Evolutionary conservation across 1,139 yeast species (phyloP), one percentile per base, ranked within the genome.

Genomic region (Debaryomyces coudertii): DNA sequence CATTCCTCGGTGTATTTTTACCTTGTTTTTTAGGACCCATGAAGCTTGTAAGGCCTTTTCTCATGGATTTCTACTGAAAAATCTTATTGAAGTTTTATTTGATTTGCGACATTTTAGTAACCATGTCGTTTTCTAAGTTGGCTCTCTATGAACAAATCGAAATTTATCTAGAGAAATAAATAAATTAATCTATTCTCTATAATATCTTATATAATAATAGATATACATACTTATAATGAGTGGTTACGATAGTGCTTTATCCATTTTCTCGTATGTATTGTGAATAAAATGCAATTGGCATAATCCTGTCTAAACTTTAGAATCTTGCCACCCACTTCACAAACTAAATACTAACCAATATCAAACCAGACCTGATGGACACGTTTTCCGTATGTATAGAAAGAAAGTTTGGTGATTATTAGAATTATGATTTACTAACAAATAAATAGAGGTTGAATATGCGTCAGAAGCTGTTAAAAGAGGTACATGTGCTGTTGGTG

Each of bases 231-330:
- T n/a, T 44, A 53, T 43, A 47, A 89, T 93, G 99, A 89, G 97
- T 79, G 98, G 99, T 52, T 93, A 93, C 96, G 99, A 93, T 72
- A 85, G 99, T 80, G 99, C 99, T 51, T 82, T 93, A 62, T 92
- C 98, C 50, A 95, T 93, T 68, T 93, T 93, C 74, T 90, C 97
- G 87, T 87, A 82, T 61, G 92, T 82, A 36, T 18, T 14, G 27
- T 14, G 33, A n/a, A 20, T 41, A 36, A 23, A 9, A 9, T 11
- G 28, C 43, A 42, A 46, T 43, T 28, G 40, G 30, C 24, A 31
- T 40, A 9, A n/a, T 40, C 11, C 11, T 29, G 14, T 20, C 8
- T 5, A 40, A 20, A 28, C 12, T 38, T 22, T n/a, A 29, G 23
- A 11, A 20, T 14, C 38, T 49, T 38, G 51, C 51, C 50, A 49